Evolutionary conservation across 2,329 filamentous ascomycete species (phyloP).

Genomic region (Hymenoscyphus albidus): DNA sequence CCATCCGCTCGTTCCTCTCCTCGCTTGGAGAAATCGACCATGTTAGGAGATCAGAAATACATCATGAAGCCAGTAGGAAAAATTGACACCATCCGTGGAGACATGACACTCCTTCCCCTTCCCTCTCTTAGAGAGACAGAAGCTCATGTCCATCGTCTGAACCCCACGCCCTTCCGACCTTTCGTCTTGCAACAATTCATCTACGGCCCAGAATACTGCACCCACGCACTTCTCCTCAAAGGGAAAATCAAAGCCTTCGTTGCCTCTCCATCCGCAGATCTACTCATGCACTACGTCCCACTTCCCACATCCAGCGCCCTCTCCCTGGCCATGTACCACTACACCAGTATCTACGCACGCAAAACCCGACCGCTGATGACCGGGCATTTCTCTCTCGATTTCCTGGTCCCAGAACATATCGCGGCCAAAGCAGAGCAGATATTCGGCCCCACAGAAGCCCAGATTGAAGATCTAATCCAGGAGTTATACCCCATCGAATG

Average conservation of each 20-base stretch:
- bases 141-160: constrained; percentile 49
- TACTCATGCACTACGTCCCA: constrained; percentile 63
- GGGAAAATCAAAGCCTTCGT: constrained; percentile 64
- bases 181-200: constrained; percentile 71
- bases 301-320: constrained; percentile 53
- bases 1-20: constrained; percentile 10
- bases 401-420: constrained; percentile 41
- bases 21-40: constrained; percentile 14
- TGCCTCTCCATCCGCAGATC: constrained; percentile 59
- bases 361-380: constrained; percentile 51
- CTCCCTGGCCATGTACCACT: constrained; percentile 56
- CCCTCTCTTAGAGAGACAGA: constrained; percentile 49
- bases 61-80: constrained; percentile 63
- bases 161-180: constrained; percentile 37
- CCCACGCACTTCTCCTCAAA: constrained; percentile 63
- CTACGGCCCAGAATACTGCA: constrained; percentile 62
- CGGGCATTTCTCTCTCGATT: constrained; percentile 70
- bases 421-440: neutral
- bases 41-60: constrained; percentile 44
- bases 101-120: constrained; percentile 64
- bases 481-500: constrained; percentile 65
- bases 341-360: constrained; percentile 56
- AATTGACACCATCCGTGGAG: constrained; percentile 54
- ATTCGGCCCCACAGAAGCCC: constrained; percentile 1
- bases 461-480: constrained; percentile 30